Base-by-base conservation (phyloP, 768 basidiomycete genomes). In the Gelatoporia subvermispora region DNA sequence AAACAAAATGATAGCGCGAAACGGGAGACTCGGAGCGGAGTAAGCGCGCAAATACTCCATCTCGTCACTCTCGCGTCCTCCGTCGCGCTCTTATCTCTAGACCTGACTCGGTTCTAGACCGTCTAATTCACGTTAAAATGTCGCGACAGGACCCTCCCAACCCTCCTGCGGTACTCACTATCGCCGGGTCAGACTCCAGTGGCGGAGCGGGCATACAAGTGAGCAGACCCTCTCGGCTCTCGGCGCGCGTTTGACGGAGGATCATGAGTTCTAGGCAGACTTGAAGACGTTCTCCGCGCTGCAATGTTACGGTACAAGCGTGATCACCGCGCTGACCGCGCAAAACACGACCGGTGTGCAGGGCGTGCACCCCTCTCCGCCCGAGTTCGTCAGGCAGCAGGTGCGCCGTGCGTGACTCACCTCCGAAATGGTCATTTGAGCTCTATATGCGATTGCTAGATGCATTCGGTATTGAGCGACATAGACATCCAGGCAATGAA, bases 191-290 rank as follows among this genome's bases (percentile, higher is more conserved):
- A 13, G 93, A 94, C 59, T 79, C 84, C 2, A 78, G 87, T 24
- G 90, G 89, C 20, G 92, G 93, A 1, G 92, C 93, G 24, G 93
- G 93, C 0, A 91, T 96, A 21, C 93, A 94, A 72, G 89, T 85
- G 53, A 54, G 67, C 46, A 10, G 18, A 17, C 15, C 22, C 34
- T 4, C 18, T 21, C 44, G 35, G 20, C 37, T 31, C 37, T 24
- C 36, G 15, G 11, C 49, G 7, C 28, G 7, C 21, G 2, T 23
- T 45, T 20, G 17, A 47, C 28, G 18, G 17, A 37, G 38, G 41
- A 52, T 8, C 11, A 21, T 16, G 18, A 4, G 8, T 45, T 37
- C 8, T 55, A 93, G 85, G 93, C 90, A 8, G 93, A 95, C 64
- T 71, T 95, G 23, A 91, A 87, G 65, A 85, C 91, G 1, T 86